Percentiles rank a stretch among this genome's conserved stretches.
These are phyloP conservation scores for Pythium oligandrum DNA, from an alignment of 352 stramenopile species.

Conservation along the genomic window DNA sequence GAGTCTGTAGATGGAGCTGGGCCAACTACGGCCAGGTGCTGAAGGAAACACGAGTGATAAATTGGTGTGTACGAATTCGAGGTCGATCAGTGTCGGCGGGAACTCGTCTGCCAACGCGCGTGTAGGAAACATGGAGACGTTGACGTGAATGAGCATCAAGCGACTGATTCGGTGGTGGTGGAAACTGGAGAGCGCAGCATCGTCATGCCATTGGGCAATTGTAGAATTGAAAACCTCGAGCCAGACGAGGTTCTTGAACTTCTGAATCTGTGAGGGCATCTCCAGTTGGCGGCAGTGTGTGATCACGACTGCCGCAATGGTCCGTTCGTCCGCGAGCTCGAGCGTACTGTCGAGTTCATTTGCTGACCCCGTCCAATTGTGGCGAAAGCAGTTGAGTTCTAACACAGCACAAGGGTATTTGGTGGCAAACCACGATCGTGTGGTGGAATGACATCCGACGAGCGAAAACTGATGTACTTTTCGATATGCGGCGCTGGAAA, in stretches of 20 bases:
- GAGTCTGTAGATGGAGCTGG: neutral
- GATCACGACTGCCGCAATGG: slow-evolving; percentile 10
- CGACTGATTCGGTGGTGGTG: slow-evolving; percentile 5
- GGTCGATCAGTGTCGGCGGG: slow-evolving; percentile 4
- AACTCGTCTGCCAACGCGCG: neutral
- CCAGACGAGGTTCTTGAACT: slow-evolving; percentile 10
- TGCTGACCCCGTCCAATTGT: neutral
- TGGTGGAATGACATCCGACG: slow-evolving; percentile 2
- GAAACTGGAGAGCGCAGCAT: slow-evolving; percentile 1
- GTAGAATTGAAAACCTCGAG: slow-evolving; percentile 23
- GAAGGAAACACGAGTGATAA: neutral
- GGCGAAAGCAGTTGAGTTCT: slow-evolving; percentile 13
- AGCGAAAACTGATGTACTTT: neutral
- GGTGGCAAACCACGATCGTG: slow-evolving; percentile 5
- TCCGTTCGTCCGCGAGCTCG: neutral
- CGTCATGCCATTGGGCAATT: slow-evolving; percentile 6
- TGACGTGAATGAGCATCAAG: slow-evolving; percentile 1
- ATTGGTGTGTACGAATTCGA: slow-evolving; percentile 6
- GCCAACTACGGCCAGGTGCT: neutral
- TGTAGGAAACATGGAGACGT: neutral
- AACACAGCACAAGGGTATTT: slow-evolving; percentile 17
- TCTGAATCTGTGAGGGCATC: slow-evolving; percentile 8
- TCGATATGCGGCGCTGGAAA: neutral
- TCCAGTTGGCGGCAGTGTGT: slow-evolving; percentile 7
- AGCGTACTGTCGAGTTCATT: slow-evolving; percentile 4